These are phyloP conservation scores for Chloroidium sp. DNA, from an alignment of 163 green algal species.

Conservation along the genomic window DNA sequence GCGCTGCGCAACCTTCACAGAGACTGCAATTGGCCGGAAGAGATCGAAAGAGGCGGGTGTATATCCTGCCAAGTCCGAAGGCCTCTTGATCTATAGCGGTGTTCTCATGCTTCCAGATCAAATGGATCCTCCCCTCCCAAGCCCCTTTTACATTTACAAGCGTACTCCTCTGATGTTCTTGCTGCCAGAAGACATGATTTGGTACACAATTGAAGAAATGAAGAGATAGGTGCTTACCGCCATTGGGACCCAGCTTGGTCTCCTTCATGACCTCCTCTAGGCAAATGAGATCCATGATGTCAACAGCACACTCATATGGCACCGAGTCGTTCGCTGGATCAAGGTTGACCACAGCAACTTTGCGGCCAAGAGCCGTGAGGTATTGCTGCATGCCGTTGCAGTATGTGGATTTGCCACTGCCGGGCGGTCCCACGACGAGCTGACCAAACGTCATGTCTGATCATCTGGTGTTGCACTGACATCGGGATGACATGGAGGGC, in stretches of 20 bases:
- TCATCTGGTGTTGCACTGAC: neutral
- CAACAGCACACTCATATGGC: constrained; percentile 71
- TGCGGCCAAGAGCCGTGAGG: constrained; percentile 39
- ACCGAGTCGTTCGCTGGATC: constrained; percentile 91
- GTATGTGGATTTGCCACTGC: constrained; percentile 93
- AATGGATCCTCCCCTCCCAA: neutral
- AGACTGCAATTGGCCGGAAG: too few relatives aligned
- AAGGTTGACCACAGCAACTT: constrained; percentile 83
- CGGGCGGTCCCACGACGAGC: constrained; percentile 87
- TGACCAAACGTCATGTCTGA: constrained; percentile 86
- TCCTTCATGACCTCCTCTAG: constrained; percentile 69
- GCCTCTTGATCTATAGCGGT: too few relatives aligned
- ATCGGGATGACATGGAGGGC: neutral
- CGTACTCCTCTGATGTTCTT: too few relatives aligned
- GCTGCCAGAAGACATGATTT: neutral
- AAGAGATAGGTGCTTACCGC: constrained; percentile 32
- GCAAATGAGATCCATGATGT: constrained; percentile 82
- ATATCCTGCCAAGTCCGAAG: too few relatives aligned
- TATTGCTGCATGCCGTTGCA: constrained; percentile 74
- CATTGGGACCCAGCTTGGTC: constrained; percentile 87
- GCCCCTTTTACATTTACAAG: neutral
- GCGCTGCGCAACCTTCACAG: too few relatives aligned
- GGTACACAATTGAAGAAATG: neutral
- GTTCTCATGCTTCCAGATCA: too few relatives aligned
- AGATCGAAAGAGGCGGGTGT: too few relatives aligned